Evolutionary conservation across 1,139 yeast genomes (phyloP), one percentile per base, ranked within the genome.

Genomic region (Diutina mesorugosa): DNA sequence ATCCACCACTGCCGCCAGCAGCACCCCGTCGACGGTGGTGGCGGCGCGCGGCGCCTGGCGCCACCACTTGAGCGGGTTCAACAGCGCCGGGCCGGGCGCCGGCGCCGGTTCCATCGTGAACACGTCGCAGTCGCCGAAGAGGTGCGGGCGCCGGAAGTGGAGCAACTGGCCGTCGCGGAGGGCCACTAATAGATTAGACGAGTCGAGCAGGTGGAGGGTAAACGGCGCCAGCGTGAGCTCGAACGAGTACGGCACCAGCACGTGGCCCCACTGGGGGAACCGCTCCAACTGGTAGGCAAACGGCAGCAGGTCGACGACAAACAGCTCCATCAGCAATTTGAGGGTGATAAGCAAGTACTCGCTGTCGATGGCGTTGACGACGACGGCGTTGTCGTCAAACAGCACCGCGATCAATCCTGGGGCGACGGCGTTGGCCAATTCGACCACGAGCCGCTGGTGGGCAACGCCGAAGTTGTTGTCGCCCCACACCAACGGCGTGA

Each of bases 221-320:
- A 80, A 80, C 1, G 96, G 93, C 12, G 73, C 68, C 7, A 67
- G 64, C 62, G 90, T 77, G 51, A 85, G 72, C 59, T 87, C 90
- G 65, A 89, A 87, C 14, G 90, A 83, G 65, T 85, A 86, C 1
- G 95, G 95, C 45, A 81, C 80, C 3, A 87, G 77, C 46, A 83
- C 79, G 59, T 74, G 75, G 56, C 86, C 84, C 91, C 91, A 86
- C 50, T 74, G 66, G 6, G n/a, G 29, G 28, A 50, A 50, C n/a
- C 16, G 12, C 21, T 50, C 53, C n/a, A 50, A 12, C 4, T 6
- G 6, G 9, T 21, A 47, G 28, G 21, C n/a, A 26, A 46, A 18
- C 10, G 26, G 47, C n/a, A 38, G 10, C 14, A n/a, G 16, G 9
- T 30, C 53, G 7, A n/a, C 28, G 6, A 21, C 28, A 32, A 50